Evolutionary conservation across 1,284 basidiomycete species (phyloP).

Genomic region (Nidula niveotomentosa): DNA sequence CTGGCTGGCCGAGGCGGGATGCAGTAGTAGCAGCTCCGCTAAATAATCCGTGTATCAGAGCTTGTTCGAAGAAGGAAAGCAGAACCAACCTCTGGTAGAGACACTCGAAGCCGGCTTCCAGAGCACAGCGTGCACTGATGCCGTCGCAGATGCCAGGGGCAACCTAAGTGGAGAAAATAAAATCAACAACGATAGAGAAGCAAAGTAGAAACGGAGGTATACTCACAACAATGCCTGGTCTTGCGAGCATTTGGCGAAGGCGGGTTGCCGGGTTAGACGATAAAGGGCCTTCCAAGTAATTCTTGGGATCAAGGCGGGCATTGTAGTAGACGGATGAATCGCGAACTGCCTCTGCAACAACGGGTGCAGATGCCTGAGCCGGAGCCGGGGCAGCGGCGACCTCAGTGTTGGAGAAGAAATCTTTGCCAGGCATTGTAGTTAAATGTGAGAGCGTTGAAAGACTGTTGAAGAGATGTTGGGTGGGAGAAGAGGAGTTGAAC

Average conservation of each 20-base stretch:
- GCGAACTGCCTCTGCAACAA: background rate
- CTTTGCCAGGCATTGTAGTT: conserved; percentile 6
- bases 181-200: background rate
- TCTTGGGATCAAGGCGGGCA: conserved; percentile 51
- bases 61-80: background rate
- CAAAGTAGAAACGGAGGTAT: background rate
- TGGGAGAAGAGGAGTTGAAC: background rate
- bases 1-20: conserved; percentile 74
- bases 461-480: background rate
- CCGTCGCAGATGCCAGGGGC: conserved; percentile 83
- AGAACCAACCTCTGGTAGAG: conserved; percentile 60
- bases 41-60: conserved; percentile 1
- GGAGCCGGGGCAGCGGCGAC: background rate
- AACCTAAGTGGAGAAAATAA: conserved; percentile 33
- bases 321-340: conserved; percentile 20
- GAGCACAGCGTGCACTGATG: conserved; percentile 75
- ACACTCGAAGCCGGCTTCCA: conserved; percentile 77
- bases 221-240: conserved; percentile 75
- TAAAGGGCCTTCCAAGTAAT: conserved; percentile 67
- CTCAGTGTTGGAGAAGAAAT: conserved; percentile 6
- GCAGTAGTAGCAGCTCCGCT: conserved; percentile 78
- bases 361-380: background rate
- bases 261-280: conserved; percentile 69
- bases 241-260: conserved; percentile 72
- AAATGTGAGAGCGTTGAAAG: background rate